Percentiles rank a stretch among this genome's conserved stretches.
Evolutionary conservation across 2,329 filamentous ascomycete genomes (phyloP).

Genomic region (Lachnellula occidentalis): DNA sequence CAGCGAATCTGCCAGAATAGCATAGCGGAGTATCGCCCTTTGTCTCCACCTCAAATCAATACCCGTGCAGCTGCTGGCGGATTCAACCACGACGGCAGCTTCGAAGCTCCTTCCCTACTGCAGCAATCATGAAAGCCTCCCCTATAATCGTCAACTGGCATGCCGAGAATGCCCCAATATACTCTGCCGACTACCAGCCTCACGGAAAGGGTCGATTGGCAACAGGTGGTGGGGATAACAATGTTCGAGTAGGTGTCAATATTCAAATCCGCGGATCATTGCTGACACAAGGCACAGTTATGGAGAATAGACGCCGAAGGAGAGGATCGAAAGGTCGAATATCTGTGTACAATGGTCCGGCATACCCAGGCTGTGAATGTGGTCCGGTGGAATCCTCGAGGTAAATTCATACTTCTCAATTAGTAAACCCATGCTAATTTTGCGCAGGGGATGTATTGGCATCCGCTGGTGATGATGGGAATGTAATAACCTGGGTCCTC

Average conservation of each 20-base stretch:
- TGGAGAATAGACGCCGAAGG: conserved; percentile 86
- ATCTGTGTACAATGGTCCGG: conserved; percentile 84
- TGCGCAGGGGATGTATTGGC: conserved; percentile 78
- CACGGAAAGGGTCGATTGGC: conserved; percentile 86
- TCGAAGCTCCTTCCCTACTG: background rate
- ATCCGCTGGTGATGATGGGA: conserved; percentile 94
- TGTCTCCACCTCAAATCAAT: background rate
- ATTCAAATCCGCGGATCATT: conserved; percentile 26
- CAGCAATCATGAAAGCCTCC: conserved; percentile 75
- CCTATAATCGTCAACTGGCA: conserved; percentile 99
- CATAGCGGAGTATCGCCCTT: too few relatives aligned
- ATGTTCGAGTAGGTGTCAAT: conserved; percentile 66
- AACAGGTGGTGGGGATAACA: conserved; percentile 92
- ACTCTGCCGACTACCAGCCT: conserved; percentile 94
- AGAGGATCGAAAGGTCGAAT: conserved; percentile 83
- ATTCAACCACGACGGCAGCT: background rate
- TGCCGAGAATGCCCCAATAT: conserved; percentile 92
- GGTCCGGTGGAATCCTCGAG: conserved; percentile 90
- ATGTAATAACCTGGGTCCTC: conserved; percentile 93
- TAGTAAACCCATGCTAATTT: conserved; percentile 6
- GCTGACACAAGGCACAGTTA: conserved; percentile 51
- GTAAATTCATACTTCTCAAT: conserved; percentile 43
- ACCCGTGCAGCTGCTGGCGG: conserved; percentile 1
- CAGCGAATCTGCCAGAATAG: background rate
- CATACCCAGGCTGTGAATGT: conserved; percentile 98